Conservation (phyloP, 352 stramenopile genomes). For the Hyaloperonospora brassicae region DNA sequence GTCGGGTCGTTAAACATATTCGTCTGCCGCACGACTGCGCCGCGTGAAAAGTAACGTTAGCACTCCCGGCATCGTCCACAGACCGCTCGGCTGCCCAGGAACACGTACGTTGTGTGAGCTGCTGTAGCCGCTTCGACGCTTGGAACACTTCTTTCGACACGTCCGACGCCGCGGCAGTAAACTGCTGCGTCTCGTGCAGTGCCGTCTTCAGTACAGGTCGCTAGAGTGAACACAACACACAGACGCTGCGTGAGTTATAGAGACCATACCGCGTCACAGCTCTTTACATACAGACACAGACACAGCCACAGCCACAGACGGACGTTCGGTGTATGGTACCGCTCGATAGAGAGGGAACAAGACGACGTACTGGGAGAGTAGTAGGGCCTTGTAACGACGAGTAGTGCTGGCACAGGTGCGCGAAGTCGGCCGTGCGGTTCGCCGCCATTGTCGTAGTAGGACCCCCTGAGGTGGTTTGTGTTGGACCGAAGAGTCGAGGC, state of each 20-base stretch:
- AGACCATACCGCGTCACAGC: background rate
- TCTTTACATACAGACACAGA: background rate
- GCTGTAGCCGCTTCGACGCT: constrained; percentile 70
- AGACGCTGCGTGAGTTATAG: constrained; percentile 6
- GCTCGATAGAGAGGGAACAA: background rate
- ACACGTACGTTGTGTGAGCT: constrained; percentile 63
- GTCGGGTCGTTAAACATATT: constrained; percentile 88
- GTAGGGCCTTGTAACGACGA: constrained; percentile 26
- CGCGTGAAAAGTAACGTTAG: too few species aligned
- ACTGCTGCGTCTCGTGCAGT: constrained; percentile 68
- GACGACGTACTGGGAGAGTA: constrained; percentile 19
- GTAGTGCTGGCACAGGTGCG: constrained; percentile 53
- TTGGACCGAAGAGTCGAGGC: too few species aligned
- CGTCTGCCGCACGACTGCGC: constrained; percentile 73
- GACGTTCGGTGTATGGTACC: background rate
- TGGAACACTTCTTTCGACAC: constrained; percentile 81
- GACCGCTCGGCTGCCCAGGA: too few species aligned
- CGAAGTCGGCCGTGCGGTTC: constrained; percentile 68
- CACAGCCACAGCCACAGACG: background rate
- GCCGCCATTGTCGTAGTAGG: constrained; percentile 31
- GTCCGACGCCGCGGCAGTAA: constrained; percentile 71
- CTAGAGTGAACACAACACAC: constrained; percentile 6
- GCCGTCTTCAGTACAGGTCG: constrained; percentile 35
- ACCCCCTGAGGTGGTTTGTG: too few species aligned
- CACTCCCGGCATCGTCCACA: too few species aligned